Evolutionary conservation across 2,329 filamentous ascomycete genomes (phyloP).

Genomic region (Byssothecium circinans): DNA sequence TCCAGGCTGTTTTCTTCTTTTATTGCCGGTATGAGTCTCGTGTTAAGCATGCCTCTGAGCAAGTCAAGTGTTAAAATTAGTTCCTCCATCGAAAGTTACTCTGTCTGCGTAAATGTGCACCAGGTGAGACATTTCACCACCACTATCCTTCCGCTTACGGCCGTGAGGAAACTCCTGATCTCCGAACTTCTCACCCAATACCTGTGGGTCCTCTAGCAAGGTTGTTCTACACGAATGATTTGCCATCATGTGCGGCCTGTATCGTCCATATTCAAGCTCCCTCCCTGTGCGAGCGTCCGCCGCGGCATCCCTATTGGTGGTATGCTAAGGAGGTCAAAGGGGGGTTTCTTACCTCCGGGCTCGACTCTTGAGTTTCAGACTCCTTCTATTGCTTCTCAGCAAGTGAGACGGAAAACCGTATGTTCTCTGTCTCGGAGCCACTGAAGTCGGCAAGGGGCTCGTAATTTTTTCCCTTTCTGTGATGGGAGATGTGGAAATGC

Average conservation of each 20-base stretch:
- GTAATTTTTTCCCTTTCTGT: conserved; percentile 7
- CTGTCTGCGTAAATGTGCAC: too few relatives aligned
- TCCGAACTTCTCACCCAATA: conserved; percentile 23
- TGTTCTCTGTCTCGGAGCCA: conserved; percentile 20
- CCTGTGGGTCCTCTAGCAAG: conserved; percentile 20
- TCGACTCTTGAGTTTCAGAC: conserved; percentile 20
- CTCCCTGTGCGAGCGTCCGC: conserved; percentile 17
- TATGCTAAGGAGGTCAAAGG: background rate
- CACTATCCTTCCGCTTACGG: too few relatives aligned
- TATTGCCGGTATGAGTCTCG: too few relatives aligned
- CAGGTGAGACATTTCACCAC: too few relatives aligned
- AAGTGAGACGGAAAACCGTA: conserved; percentile 17
- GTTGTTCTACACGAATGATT: conserved; percentile 17
- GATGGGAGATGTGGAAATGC: too few relatives aligned
- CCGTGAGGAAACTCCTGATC: conserved; percentile 9
- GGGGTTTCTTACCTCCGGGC: conserved; percentile 18
- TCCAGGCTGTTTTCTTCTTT: too few relatives aligned
- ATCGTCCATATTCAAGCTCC: conserved; percentile 12
- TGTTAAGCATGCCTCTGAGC: too few relatives aligned
- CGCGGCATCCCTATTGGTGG: conserved; percentile 7
- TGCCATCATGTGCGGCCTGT: conserved; percentile 5
- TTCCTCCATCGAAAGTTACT: too few relatives aligned
- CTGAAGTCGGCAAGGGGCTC: conserved; percentile 17
- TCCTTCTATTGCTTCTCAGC: conserved; percentile 8
- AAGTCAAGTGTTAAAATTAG: too few relatives aligned